A percentile compares a stretch with the other conserved stretches of the same genome.
Conservation (phyloP, 2,329 filamentous ascomycete genomes). For the Tolypocladium inflatum region DNA sequence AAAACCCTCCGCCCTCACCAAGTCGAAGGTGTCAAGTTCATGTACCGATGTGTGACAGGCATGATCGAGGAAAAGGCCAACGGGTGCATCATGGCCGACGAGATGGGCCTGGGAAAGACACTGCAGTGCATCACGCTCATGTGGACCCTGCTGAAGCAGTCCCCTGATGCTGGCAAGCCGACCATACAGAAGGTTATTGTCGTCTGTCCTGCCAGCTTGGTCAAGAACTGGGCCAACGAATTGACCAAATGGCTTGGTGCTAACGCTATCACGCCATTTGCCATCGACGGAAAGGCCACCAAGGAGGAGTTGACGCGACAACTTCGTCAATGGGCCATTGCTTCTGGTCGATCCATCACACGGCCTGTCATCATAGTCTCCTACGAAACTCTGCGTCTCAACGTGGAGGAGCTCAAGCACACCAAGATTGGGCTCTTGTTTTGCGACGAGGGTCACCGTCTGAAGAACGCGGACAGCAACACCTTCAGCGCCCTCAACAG, state of each 20-base stretch:
- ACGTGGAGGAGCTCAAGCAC: constrained; percentile 81
- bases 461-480: constrained; percentile 95
- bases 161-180: constrained; percentile 83
- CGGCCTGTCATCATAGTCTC: constrained; percentile 94
- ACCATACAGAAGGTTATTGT: constrained; percentile 97
- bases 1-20: constrained; percentile 95
- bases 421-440: constrained; percentile 87
- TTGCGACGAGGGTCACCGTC: constrained; percentile 90
- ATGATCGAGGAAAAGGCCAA: constrained; percentile 89
- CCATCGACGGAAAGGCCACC: constrained; percentile 90
- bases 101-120: constrained; percentile 97
- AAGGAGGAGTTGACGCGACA: constrained; percentile 90
- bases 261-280: constrained; percentile 86
- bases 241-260: constrained; percentile 91
- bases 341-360: constrained; percentile 80
- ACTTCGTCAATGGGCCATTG: constrained; percentile 88
- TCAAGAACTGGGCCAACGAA: constrained; percentile 97
- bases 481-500: constrained; percentile 88
- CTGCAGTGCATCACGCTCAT: constrained; percentile 93
- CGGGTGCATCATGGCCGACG: constrained; percentile 98
- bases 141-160: constrained; percentile 95
- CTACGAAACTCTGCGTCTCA: constrained; percentile 88
- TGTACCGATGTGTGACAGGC: constrained; percentile 92
- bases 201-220: constrained; percentile 90
- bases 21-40: constrained; percentile 94